Base-by-base conservation (phyloP, 805 yeast species). In the Brettanomyces naardenensis region DNA sequence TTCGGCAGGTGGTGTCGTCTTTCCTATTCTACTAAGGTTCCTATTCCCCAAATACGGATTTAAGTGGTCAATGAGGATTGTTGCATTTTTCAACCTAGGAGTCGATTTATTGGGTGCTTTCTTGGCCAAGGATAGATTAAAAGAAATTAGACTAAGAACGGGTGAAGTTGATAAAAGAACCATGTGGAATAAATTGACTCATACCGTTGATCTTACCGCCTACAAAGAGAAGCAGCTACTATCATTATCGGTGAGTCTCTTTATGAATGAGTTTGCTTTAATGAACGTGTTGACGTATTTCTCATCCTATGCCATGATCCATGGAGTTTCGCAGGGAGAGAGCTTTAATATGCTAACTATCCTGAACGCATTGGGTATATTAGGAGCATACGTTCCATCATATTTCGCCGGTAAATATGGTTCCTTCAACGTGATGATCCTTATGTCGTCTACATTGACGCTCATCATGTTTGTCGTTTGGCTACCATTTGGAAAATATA, bases 401-500 rank as follows among this genome's bases (percentile, higher is more conserved):
- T 40, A 47, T 7, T 31, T 58, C 7, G 56, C 61, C 3, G 65
- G 60, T 40, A 30, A 45, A 29, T 40, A 69, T 13, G 82, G 83
- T 4, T 56, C 78, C 15, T 75, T 71, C 50, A 77, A 78, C 49
- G 62, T 73, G 6, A 67, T 72, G 52, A 56, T 67, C 3, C 58
- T 36, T 56, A 37, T 73, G 68, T 73, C 51, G 59, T 28, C 71
- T 66, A 7, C 63, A 53, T 64, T 73, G 43, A 51, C 65, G 1
- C 13, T 78, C 2, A 53, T 71, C n/a, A 65, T 73, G 4, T 62
- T 79, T 36, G 65, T 63, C 0, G 48, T 80, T 19, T 79, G 86
- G 86, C 54, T 79, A 19, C 87, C 88, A 2, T 73, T 73, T 40
- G 46, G 52, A 10, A 52, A 54, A 14, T 26, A 34, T 33, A 43